Evolutionary conservation across 345 rosid species (phyloP).

Genomic region (Eucalyptus cloeziana): DNA sequence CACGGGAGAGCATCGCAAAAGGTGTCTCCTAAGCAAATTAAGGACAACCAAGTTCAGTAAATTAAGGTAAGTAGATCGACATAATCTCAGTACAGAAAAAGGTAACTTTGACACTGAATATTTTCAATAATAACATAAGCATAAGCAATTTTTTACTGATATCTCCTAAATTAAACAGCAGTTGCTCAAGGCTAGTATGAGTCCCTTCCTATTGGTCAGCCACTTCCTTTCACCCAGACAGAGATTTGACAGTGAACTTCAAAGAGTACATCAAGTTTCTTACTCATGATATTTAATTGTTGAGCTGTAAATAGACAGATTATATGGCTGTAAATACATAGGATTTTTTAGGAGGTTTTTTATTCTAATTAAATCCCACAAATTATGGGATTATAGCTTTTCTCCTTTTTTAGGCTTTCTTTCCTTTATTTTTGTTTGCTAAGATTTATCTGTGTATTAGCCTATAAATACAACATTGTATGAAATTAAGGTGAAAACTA

Average conservation of each 20-base stretch:
- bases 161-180: neutral
- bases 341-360: too few relatives aligned
- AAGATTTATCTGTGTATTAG: too few relatives aligned
- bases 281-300: neutral
- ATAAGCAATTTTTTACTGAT: neutral
- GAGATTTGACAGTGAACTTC: neutral
- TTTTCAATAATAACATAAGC: neutral
- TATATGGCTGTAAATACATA: too few relatives aligned
- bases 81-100: neutral
- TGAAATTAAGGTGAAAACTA: too few relatives aligned
- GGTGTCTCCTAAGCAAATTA: slow-evolving; percentile 61
- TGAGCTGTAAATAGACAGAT: too few relatives aligned
- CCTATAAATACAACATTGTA: too few relatives aligned
- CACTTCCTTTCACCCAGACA: neutral
- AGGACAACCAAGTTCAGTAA: neutral
- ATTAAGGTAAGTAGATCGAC: neutral
- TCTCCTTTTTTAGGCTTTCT: too few relatives aligned
- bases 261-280: neutral
- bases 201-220: neutral
- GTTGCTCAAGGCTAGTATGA: neutral
- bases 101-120: neutral
- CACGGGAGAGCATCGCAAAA: slow-evolving; percentile 88
- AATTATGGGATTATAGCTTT: too few relatives aligned
- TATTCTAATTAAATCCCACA: too few relatives aligned
- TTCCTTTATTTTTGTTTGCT: too few relatives aligned